These are phyloP conservation scores for Magnolia officinalis DNA, from an alignment of 164 flowering plant genomes.

Conservation along the genomic window DNA sequence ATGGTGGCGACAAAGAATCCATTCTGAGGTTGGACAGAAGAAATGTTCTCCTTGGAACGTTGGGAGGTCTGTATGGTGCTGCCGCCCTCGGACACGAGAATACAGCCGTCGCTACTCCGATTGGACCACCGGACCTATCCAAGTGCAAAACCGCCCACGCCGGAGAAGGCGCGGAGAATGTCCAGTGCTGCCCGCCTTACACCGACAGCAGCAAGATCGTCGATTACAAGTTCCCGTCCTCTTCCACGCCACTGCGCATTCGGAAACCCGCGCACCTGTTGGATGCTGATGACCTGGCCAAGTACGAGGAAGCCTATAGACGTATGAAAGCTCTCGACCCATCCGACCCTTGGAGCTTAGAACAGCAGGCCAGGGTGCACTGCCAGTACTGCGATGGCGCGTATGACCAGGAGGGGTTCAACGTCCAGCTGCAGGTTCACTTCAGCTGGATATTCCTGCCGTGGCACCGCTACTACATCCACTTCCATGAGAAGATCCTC, in stretches of 20 bases:
- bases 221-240: not conserved
- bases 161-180: too few relatives aligned
- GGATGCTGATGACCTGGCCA: not conserved
- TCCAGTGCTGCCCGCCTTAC: not conserved
- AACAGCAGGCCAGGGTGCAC: constrained; percentile 7
- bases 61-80: constrained; percentile 6
- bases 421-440: constrained; percentile 3
- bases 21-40: constrained; percentile 3
- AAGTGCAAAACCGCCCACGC: not conserved
- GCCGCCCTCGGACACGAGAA: not conserved
- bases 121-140: not conserved
- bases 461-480: constrained; percentile 10
- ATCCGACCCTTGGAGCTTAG: constrained; percentile 6
- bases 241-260: not conserved
- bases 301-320: not conserved
- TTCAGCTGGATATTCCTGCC: constrained; percentile 12
- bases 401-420: constrained; percentile 5
- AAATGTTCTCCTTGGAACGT: constrained; percentile 7
- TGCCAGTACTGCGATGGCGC: constrained; percentile 9
- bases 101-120: not conserved
- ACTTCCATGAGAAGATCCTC: constrained; percentile 13
- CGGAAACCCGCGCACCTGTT: constrained; percentile 7
- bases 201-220: not conserved
- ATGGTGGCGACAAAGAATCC: too few relatives aligned
- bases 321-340: not conserved